Evolutionary conservation across 257 asterid genomes (phyloP).

Genomic region (Lithospermum erythrorhizon): DNA sequence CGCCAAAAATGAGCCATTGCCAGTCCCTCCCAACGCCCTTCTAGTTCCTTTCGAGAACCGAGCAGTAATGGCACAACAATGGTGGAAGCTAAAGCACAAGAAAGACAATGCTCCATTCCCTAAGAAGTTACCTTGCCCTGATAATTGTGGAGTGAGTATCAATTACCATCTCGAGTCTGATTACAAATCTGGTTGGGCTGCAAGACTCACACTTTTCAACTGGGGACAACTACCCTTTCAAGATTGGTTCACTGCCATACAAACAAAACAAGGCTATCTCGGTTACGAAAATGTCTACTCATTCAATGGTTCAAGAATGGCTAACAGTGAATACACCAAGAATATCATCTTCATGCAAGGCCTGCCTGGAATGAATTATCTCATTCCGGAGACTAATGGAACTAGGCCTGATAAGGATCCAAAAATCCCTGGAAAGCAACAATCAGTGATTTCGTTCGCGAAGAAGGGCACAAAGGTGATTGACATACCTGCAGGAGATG

Average conservation of each 20-base stretch:
- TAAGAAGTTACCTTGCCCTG: constrained; percentile 53
- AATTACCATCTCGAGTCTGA: constrained; percentile 63
- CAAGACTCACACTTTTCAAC: constrained; percentile 57
- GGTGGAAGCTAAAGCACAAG: constrained; percentile 4
- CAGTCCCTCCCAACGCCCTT: constrained; percentile 47
- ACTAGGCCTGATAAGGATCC: constrained; percentile 50
- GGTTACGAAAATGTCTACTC: constrained; percentile 53
- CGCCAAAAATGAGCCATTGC: constrained; percentile 35
- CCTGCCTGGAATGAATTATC: constrained; percentile 28
- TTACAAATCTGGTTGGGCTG: constrained; percentile 46
- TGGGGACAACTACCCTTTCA: constrained; percentile 38
- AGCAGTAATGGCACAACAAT: constrained; percentile 21
- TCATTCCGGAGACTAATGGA: constrained; percentile 34
- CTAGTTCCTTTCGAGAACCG: constrained; percentile 55
- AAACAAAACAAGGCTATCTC: constrained; percentile 34
- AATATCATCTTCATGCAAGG: constrained; percentile 48
- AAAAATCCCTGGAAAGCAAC: constrained; percentile 50
- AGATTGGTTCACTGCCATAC: constrained; percentile 56
- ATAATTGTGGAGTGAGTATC: constrained; percentile 60
- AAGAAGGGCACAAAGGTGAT: constrained; percentile 47
- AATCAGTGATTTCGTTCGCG: constrained; percentile 49
- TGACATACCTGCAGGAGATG: constrained; percentile 37
- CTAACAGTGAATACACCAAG: constrained; percentile 9
- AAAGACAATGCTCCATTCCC: constrained; percentile 21
- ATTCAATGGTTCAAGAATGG: constrained; percentile 33